Percentiles rank a stretch among this genome's conserved stretches.
Conservation (phyloP, 169 alveolate genomes). For the Plasmodium fragile region DNA sequence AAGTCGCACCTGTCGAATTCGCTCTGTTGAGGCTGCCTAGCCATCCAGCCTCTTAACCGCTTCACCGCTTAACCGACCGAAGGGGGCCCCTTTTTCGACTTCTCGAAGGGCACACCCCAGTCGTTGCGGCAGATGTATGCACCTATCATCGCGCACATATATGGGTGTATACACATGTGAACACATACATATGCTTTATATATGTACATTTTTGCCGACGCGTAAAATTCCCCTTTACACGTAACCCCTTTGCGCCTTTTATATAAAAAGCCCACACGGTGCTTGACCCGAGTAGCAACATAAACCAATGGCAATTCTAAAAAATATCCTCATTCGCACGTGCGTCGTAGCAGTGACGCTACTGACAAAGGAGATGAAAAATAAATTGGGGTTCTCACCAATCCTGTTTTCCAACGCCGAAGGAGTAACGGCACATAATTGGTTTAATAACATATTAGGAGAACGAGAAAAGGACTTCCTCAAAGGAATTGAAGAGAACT, state of each 20-base stretch:
- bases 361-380: not conserved
- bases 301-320: not conserved
- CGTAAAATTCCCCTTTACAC: not conserved
- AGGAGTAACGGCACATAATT: not conserved
- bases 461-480: not conserved
- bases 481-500: not conserved
- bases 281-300: not conserved
- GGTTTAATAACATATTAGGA: not conserved
- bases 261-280: not conserved
- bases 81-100: not conserved
- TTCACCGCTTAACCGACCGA: not conserved
- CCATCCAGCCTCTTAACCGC: not conserved
- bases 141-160: not conserved
- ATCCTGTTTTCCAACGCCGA: not conserved
- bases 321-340: not conserved
- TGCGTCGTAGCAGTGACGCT: not conserved
- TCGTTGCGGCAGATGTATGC: not conserved
- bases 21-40: not conserved
- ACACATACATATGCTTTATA: not conserved
- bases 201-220: not conserved
- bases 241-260: not conserved
- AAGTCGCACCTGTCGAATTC: not conserved
- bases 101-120: not conserved
- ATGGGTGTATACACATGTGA: not conserved
- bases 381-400: not conserved